A percentile compares a stretch with the other conserved stretches of the same genome.
Conservation (phyloP, 2,329 filamentous ascomycete genomes). For the Grosmannia clavigera region DNA sequence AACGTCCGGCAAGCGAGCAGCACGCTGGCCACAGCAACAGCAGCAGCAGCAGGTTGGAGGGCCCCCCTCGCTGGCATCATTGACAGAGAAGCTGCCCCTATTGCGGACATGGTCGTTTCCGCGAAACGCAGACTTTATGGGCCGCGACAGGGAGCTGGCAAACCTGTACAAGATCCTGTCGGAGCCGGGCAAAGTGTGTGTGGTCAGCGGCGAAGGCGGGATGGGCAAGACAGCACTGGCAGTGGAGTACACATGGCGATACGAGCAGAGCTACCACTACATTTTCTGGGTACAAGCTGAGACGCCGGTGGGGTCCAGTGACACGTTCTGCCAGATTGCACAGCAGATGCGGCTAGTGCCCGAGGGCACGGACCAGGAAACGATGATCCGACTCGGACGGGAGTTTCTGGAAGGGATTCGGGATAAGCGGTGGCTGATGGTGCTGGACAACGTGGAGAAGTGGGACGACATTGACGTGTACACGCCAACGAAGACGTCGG, state of each 20-base stretch:
- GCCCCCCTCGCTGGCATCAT: conserved; percentile 5
- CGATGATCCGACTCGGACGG: conserved; percentile 7
- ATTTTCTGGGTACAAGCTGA: conserved; percentile 18
- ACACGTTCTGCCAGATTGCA: conserved; percentile 11
- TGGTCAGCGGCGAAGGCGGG: conserved; percentile 11
- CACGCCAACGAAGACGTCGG: conserved; percentile 9
- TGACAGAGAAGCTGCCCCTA: conserved; percentile 6
- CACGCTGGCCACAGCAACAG: background rate
- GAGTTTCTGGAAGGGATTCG: conserved; percentile 8
- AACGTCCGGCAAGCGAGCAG: background rate
- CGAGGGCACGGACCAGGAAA: conserved; percentile 9
- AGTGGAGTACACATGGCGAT: conserved; percentile 15
- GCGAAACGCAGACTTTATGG: conserved; percentile 9
- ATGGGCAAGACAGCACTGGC: conserved; percentile 16
- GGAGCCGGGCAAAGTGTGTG: conserved; percentile 10
- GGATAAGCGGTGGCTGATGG: conserved; percentile 12
- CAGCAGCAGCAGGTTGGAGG: background rate
- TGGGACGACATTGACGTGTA: conserved; percentile 12
- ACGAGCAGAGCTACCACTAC: conserved; percentile 13
- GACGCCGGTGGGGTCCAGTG: conserved; percentile 9
- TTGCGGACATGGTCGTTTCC: conserved; percentile 8
- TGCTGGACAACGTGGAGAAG: conserved; percentile 11
- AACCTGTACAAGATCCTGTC: conserved; percentile 11
- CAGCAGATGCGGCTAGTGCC: conserved; percentile 10
- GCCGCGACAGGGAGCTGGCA: conserved; percentile 10